Evolutionary conservation across 1,284 basidiomycete genomes (phyloP), one percentile per base, ranked within the genome.

Genomic region (Tylopilus sp.): DNA sequence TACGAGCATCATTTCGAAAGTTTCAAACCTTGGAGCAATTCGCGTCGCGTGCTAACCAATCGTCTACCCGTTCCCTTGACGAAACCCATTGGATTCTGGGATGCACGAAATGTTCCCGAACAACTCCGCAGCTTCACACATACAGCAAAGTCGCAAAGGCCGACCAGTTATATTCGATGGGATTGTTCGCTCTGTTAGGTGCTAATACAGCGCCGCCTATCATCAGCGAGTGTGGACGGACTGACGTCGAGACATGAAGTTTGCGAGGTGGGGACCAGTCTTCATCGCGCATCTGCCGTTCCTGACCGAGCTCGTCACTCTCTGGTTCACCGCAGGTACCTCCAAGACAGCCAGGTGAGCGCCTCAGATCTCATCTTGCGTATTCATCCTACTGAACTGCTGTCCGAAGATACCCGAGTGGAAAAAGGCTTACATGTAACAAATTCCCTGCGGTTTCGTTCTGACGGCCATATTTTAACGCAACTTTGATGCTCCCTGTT

Each of bases 371-470:
- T 16, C 36, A 16, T 6, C 41, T 8, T 46, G 33, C n/a, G n/a
- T n/a, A n/a, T n/a, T n/a, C n/a, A n/a, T n/a, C n/a, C n/a, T n/a
- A n/a, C n/a, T 50, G 29, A 49, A 41, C n/a, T 15, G 11, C 19
- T 19, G 49, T 44, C 41, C 21, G 13, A 52, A 90, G 87, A 81
- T 77, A 30, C 82, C 86, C 1, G 88, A 91, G 69, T 91, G 88
- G 88, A 85, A 88, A 61, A 82, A 75, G 55, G 87, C 85, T 13
- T 91, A 91, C 65, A 87, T 91, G 88, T 89, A 56, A 51, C 77
- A 62, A 38, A 26, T 51, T 38, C 16, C 25, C 19, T 33, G 1
- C 42, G n/a, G n/a, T n/a, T n/a, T n/a, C n/a, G n/a, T n/a, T n/a
- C n/a, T n/a, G n/a, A n/a, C n/a, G n/a, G n/a, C n/a, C n/a, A n/a